Conservation (phyloP, 306 rosid genomes). For the Casuarina glauca region DNA sequence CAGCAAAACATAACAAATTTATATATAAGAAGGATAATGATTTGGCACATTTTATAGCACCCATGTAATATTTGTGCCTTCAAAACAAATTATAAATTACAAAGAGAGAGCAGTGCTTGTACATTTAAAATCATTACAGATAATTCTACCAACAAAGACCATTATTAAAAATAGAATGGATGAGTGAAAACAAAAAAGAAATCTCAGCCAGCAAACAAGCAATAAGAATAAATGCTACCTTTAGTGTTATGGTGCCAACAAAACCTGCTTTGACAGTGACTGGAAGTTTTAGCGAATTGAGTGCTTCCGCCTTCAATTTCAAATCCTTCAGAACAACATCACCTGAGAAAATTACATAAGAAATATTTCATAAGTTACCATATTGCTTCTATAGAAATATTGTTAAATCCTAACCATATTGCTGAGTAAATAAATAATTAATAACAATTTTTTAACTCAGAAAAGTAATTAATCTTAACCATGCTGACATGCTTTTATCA, state of each 20-base stretch:
- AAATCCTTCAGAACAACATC: constrained; percentile 96
- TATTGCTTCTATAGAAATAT: too few relatives aligned
- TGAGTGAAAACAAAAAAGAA: constrained; percentile 17
- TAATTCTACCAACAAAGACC: constrained; percentile 8
- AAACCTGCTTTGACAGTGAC: constrained; percentile 97
- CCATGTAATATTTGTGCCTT: background rate
- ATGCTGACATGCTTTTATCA: background rate
- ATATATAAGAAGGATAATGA: background rate
- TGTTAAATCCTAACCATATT: too few relatives aligned
- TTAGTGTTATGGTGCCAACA: constrained; percentile 84
- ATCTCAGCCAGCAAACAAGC: constrained; percentile 16
- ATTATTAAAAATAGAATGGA: background rate
- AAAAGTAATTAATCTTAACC: background rate
- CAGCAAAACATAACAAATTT: background rate
- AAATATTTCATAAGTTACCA: background rate
- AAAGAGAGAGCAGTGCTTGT: background rate
- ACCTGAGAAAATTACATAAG: constrained; percentile 50
- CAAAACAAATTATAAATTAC: background rate
- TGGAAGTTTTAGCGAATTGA: constrained; percentile 89
- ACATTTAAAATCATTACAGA: background rate
- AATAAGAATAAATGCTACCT: constrained; percentile 55
- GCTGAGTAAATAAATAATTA: too few relatives aligned
- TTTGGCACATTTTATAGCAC: background rate
- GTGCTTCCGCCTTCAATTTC: constrained; percentile 91
- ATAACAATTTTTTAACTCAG: background rate